A percentile compares a stretch with the other conserved stretches of the same genome.
Conservation (phyloP, 2,329 filamentous ascomycete species). For the Beauveria sp. region DNA sequence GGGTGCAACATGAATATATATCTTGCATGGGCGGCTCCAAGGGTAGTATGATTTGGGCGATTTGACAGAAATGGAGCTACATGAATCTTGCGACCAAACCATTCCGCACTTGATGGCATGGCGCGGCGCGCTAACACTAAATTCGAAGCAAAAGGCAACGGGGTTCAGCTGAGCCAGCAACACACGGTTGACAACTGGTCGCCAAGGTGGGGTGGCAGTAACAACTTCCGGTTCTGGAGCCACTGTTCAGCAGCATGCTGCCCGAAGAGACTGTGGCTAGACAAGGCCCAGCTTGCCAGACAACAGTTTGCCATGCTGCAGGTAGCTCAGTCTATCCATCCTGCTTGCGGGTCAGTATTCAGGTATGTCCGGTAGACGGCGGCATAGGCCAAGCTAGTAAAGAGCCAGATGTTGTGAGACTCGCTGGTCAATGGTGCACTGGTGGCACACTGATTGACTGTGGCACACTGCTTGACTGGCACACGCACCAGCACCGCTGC, state of each 20-base stretch:
- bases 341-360: not conserved
- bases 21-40: slow-evolving; percentile 6
- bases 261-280: not conserved
- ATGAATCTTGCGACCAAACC: slow-evolving; percentile 11
- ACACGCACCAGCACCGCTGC: not conserved
- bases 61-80: slow-evolving; percentile 10
- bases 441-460: not conserved
- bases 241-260: slow-evolving; percentile 4
- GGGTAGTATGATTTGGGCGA: slow-evolving; percentile 4
- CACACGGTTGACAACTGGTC: slow-evolving; percentile 6
- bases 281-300: not conserved
- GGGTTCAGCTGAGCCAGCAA: slow-evolving; percentile 12
- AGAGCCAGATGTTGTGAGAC: slow-evolving; percentile 3
- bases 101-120: slow-evolving; percentile 8
- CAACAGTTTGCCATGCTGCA: not conserved
- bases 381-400: not conserved
- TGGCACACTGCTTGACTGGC: not conserved
- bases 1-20: slow-evolving; percentile 10
- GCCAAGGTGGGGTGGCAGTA: slow-evolving; percentile 11
- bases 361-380: not conserved
- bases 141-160: slow-evolving; percentile 7
- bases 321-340: not conserved
- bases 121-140: slow-evolving; percentile 8
- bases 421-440: not conserved
- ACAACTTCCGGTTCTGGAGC: slow-evolving; percentile 2